Conservation (phyloP, 2,329 filamentous ascomycete species). For the Trichophyton equinum region DNA sequence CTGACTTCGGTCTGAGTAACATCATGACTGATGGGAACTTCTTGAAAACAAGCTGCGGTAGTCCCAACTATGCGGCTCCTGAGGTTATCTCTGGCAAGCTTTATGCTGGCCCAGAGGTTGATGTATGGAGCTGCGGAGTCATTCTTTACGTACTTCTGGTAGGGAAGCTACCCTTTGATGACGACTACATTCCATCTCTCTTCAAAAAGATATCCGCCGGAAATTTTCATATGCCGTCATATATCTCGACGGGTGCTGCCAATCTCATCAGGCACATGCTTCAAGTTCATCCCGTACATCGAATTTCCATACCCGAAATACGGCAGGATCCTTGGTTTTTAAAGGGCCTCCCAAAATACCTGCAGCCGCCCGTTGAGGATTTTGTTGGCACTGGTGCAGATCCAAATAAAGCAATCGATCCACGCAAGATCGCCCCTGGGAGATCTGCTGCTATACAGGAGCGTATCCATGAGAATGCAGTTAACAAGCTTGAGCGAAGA, state of each 20-base stretch:
- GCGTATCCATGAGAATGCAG: slow-evolving; percentile 81
- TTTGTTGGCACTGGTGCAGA: slow-evolving; percentile 91
- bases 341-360: slow-evolving; percentile 72
- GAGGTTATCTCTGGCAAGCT: slow-evolving; percentile 97
- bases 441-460: slow-evolving; percentile 70
- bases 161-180: slow-evolving; percentile 76
- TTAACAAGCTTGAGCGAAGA: slow-evolving; percentile 89
- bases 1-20: slow-evolving; percentile 95
- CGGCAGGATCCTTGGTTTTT: slow-evolving; percentile 89
- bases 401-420: slow-evolving; percentile 78
- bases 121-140: slow-evolving; percentile 64
- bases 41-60: slow-evolving; percentile 94
- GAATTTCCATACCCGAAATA: slow-evolving; percentile 89
- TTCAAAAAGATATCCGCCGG: slow-evolving; percentile 97
- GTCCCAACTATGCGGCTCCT: slow-evolving; percentile 93
- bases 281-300: slow-evolving; percentile 85
- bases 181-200: slow-evolving; percentile 92
- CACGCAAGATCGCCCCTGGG: slow-evolving; percentile 65
- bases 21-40: slow-evolving; percentile 99
- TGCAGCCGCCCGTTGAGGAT: slow-evolving; percentile 77
- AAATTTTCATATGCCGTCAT: slow-evolving; percentile 81
- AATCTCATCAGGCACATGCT: slow-evolving; percentile 80
- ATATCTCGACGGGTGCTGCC: slow-evolving; percentile 69
- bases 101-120: slow-evolving; percentile 93
- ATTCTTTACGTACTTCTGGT: slow-evolving; percentile 55